Base-by-base conservation (phyloP, 192 early-diverging fungal species). In the Coemansia furcata region DNA sequence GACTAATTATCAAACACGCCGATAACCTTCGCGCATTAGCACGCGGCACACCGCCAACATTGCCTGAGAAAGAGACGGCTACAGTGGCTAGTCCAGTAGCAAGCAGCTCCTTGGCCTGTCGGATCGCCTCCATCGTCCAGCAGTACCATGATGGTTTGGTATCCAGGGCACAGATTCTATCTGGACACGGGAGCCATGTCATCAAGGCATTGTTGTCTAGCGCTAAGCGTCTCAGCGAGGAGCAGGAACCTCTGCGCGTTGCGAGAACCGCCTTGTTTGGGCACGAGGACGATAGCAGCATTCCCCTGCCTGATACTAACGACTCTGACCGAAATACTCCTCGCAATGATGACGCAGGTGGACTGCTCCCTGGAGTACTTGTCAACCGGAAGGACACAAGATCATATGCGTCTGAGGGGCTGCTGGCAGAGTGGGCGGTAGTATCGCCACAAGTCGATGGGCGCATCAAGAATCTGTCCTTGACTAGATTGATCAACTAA, bases 391-490 rank as follows among this genome's bases (percentile, higher is more conserved):
- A 62, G 42, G 62, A 72, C 15, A 69, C 65, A 0, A 55, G 67
- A 9, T 67, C 76, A 0, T 62, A 77, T n/a, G 66, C 63, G 0
- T 74, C 73, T 0, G 78, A 80, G 33, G 71, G 78, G 2, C 74
- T 86, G 67, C 21, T 87, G 6, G 75, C 80, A n/a, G 68, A 68
- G 50, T 89, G 86, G 86, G 86, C 85, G 10, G 85, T 82, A 52
- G 76, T 89, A 17, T 71, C 79, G 32, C 87, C 87, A 5, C 50
- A 66, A 15, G 66, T 82, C 21, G 86, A 87, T 35, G 87, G 84
- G 29, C 80, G 87, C 33, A 89, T 89, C 21, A 63, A 30, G 12
- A 77, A 71, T 44, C 39, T 66, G 15, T 55, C 69, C 15, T 49
- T 54, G 32, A 2, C 23, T 54, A 9, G 26, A 54, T 54, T 10